phyloP scores from a whole-genome alignment of 257 asterid genomes.

The Lycium barbarum region DNA sequence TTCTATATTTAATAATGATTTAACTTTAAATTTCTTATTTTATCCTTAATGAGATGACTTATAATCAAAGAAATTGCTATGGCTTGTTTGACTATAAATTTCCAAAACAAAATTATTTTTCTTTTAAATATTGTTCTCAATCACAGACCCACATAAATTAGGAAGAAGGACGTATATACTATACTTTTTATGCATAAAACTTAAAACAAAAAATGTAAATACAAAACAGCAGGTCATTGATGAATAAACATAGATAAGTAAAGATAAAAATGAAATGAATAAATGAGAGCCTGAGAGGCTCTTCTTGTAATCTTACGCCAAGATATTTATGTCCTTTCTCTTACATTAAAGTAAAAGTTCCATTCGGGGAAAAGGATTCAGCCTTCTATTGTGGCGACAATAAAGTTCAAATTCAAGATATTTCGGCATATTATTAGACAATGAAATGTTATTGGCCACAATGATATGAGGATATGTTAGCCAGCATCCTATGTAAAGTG shows the following conservation, averaged over 20 bases:
- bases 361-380: not conserved
- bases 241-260: not conserved
- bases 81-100: no score
- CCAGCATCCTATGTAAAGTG: not conserved
- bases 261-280: not conserved
- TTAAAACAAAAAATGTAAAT: no score
- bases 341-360: not conserved
- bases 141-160: no score
- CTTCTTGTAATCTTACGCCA: not conserved
- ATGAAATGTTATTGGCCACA: not conserved
- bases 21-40: no score
- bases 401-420: not conserved
- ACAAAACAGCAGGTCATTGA: not conserved
- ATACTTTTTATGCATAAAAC: not conserved
- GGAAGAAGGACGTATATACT: no score
- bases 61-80: no score
- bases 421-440: not conserved
- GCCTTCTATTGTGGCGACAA: not conserved
- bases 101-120: no score
- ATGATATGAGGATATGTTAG: not conserved
- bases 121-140: no score
- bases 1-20: no score
- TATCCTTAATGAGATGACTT: no score
- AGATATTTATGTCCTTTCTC: not conserved
- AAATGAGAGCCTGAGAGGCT: not conserved